These are phyloP conservation scores for Blastocystis sp. DNA, from an alignment of 352 stramenopile species.

Conservation along the genomic window DNA sequence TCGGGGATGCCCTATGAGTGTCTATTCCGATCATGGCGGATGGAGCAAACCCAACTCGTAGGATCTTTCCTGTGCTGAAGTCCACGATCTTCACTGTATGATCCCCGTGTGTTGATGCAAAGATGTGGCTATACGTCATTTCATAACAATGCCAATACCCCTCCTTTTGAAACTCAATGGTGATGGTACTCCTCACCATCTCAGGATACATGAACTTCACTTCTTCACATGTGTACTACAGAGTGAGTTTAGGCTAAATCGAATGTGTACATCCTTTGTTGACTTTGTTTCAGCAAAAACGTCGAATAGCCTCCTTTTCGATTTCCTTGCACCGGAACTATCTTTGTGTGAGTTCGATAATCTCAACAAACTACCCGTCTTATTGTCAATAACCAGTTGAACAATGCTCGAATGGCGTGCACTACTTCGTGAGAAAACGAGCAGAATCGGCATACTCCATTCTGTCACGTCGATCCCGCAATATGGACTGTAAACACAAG, in stretches of 20 bases:
- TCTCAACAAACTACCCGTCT: neutral
- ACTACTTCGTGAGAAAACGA: neutral
- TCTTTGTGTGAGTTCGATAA: neutral
- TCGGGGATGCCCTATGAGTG: slow-evolving; percentile 78
- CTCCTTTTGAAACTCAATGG: slow-evolving; percentile 50
- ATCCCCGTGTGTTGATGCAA: slow-evolving; percentile 95
- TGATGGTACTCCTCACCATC: slow-evolving; percentile 48
- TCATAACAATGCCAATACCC: neutral
- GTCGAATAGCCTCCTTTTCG: slow-evolving; percentile 18
- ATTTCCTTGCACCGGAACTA: neutral
- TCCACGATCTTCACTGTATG: slow-evolving; percentile 97
- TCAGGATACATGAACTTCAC: slow-evolving; percentile 57
- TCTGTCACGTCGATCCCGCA: too few relatives aligned
- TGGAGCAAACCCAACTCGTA: slow-evolving; percentile 75
- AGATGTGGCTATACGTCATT: slow-evolving; percentile 72
- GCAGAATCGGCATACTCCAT: too few relatives aligned
- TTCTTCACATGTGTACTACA: slow-evolving; percentile 38
- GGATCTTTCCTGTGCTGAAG: slow-evolving; percentile 80
- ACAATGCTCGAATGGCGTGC: slow-evolving; percentile 31
- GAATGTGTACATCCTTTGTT: slow-evolving; percentile 23
- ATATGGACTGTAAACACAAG: too few relatives aligned
- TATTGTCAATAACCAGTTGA: slow-evolving; percentile 13
- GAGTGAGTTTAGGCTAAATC: neutral
- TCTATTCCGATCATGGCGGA: slow-evolving; percentile 71
- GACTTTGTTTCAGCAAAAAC: slow-evolving; percentile 53